These are phyloP conservation scores for Eucalyptus sideroxylon DNA, from an alignment of 345 rosid genomes.

Conservation along the genomic window DNA sequence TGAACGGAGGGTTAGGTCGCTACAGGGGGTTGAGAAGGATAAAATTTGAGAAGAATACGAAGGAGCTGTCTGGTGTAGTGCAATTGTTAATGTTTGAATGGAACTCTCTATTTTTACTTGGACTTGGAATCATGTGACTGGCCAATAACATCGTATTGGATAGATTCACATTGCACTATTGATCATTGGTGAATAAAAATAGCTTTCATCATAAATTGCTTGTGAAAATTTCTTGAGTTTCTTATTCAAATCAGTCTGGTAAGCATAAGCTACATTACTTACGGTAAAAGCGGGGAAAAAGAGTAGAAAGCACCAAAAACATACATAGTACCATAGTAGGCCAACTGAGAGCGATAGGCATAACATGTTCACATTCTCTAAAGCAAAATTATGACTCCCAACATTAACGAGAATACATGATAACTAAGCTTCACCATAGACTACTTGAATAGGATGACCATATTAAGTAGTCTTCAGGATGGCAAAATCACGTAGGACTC, in stretches of 20 bases:
- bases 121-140: too few species aligned
- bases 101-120: too few species aligned
- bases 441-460: not conserved
- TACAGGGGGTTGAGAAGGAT: too few species aligned
- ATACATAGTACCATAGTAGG: not conserved
- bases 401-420: not conserved
- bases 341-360: not conserved
- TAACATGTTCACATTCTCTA: not conserved
- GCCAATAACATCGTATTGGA: too few species aligned
- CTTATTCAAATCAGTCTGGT: too few species aligned
- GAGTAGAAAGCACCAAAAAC: not conserved
- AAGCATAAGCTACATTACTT: not conserved
- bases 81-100: too few species aligned
- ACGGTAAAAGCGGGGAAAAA: fast-evolving
- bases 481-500: not conserved
- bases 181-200: not conserved
- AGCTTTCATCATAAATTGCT: not conserved
- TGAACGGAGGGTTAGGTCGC: fast-evolving
- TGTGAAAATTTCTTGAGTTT: too few species aligned
- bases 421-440: not conserved
- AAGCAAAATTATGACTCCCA: not conserved
- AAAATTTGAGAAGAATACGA: too few species aligned
- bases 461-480: not conserved
- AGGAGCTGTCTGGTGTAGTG: fast-evolving
- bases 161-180: not conserved